Evolutionary conservation across 2,329 filamentous ascomycete genomes (phyloP).

Genomic region (Botrytis cinerea): DNA sequence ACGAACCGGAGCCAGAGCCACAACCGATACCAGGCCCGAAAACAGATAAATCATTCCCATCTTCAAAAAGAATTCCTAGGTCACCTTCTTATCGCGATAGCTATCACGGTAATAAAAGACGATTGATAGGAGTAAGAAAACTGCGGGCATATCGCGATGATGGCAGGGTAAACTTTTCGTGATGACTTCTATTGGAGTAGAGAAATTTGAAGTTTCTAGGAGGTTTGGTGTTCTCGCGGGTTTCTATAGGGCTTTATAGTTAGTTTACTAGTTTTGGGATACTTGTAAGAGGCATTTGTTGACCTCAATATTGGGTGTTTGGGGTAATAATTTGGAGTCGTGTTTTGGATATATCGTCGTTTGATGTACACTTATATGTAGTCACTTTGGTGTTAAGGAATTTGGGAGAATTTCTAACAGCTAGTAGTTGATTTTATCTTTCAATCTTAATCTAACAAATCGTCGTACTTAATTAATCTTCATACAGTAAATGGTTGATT

Average conservation of each 20-base stretch:
- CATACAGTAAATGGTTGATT: rapidly evolving
- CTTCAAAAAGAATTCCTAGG: neutral
- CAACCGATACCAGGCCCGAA: too few relatives aligned
- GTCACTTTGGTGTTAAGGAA: neutral
- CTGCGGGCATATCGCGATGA: neutral
- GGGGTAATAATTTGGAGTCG: neutral
- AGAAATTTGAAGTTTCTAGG: neutral
- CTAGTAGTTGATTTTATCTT: too few relatives aligned
- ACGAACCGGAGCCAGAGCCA: neutral
- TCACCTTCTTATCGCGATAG: neutral
- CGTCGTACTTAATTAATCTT: too few relatives aligned
- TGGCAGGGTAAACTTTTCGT: neutral
- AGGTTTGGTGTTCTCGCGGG: rapidly evolving
- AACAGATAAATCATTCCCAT: neutral
- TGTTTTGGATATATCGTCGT: neutral
- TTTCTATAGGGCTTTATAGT: neutral
- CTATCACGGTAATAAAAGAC: neutral
- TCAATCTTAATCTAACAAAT: too few relatives aligned
- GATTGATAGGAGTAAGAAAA: neutral
- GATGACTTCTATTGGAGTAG: neutral
- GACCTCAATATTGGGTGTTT: neutral
- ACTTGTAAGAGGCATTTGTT: neutral
- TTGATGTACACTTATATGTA: neutral
- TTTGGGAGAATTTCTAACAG: neutral
- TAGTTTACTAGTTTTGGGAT: neutral